These are phyloP conservation scores for Extremus antarcticus DNA, from an alignment of 495 filamentous ascomycete species.

Conservation along the genomic window DNA sequence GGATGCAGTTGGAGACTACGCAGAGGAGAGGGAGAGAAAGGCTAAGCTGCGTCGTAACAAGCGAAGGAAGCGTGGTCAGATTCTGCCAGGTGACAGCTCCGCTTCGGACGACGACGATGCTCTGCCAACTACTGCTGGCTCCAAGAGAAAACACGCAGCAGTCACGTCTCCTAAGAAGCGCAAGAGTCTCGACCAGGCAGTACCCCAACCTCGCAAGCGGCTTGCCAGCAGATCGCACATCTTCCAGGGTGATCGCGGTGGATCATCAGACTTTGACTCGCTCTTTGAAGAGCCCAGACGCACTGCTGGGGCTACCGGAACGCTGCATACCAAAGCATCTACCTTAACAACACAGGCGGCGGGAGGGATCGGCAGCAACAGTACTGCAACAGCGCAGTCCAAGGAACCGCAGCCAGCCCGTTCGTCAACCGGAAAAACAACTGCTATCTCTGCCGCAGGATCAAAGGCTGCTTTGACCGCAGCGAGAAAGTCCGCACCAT, in stretches of 20 bases:
- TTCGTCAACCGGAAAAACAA: not conserved
- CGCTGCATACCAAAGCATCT: not conserved
- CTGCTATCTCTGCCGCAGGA: not conserved
- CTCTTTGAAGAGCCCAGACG: no score
- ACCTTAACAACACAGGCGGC: not conserved
- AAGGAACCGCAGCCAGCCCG: not conserved
- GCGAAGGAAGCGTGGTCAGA: slow-evolving; percentile 2
- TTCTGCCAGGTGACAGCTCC: not conserved
- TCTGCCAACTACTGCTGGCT: not conserved
- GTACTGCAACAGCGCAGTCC: not conserved
- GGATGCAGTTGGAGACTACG: not conserved
- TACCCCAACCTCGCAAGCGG: not conserved
- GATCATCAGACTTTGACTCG: not conserved
- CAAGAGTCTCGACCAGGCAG: not conserved
- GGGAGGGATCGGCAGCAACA: not conserved
- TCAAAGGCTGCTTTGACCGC: not conserved
- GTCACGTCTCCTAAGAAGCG: not conserved
- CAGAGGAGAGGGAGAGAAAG: slow-evolving; percentile 6
- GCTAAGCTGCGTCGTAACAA: slow-evolving; percentile 1
- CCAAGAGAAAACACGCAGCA: not conserved
- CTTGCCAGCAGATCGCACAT: not conserved
- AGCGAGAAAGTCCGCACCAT: slow-evolving; percentile 2
- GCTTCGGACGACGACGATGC: not conserved
- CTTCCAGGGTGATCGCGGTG: not conserved
- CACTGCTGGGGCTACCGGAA: not conserved